Evolutionary conservation across 129 eudicot genomes (phyloP), one percentile per base, ranked within the genome.

Genomic region (Helianthus tuberosus): DNA sequence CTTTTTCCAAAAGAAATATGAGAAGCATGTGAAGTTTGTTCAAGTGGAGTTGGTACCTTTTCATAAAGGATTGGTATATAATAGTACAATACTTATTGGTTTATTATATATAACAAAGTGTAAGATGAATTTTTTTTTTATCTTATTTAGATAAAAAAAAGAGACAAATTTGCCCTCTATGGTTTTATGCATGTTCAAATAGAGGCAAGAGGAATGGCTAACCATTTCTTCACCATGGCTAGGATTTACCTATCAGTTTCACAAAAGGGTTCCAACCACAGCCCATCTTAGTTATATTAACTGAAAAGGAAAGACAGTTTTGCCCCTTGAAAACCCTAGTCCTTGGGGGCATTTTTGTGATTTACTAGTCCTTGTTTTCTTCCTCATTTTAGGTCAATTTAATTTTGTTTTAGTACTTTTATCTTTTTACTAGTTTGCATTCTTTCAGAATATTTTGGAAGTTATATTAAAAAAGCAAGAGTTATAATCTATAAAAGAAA

Each of bases 371-470:
- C 74, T 81, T 79, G 76, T 79, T 82, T 78, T 78, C 41, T 70
- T 75, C 72, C 39, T 73, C 12, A 47, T 81, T 83, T 81, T 76
- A 12, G 69, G 90, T 77, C 89, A 55, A 69, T 84, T 84, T 75
- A 62, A 20, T 64, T 36, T 43, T 36, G 59, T 63, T 63, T 61
- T 52, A 16, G 39, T 36, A 14, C 23, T 14, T 36, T 23, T 63
- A 35, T 38, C 54, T 50, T 64, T 17, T 51, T 64, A 14, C 35
- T n/a, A 32, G 32, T 39, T 39, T 71, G 39, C 69, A 44, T 61
- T 47, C 10, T 60, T 73, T 61, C 17, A 10, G 5, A 46, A 46
- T 23, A 47, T 32, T 47, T 46, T 54, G 29, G 48, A 46, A 61
- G 14, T 25, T 25, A 73, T 72, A 25, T 32, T 6, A 15, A 49